Conservation (phyloP, 1,284 basidiomycete species). For the Pseudozyma pruni region DNA sequence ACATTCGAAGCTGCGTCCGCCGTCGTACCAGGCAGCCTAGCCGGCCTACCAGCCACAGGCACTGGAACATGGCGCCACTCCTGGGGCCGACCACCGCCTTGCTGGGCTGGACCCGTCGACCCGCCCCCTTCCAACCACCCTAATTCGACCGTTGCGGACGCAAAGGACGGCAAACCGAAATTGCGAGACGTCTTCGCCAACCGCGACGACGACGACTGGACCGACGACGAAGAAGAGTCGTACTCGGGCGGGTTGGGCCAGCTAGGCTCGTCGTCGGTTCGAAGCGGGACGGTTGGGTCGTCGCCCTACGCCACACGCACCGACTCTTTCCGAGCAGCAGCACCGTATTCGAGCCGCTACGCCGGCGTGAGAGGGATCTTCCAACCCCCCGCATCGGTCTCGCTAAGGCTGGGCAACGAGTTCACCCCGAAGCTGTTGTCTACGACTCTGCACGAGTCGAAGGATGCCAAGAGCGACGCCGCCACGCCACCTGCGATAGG, state of each 20-base stretch:
- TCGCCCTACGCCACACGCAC: slow-evolving; percentile 40
- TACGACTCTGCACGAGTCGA: slow-evolving; percentile 24
- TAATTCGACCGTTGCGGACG: background rate
- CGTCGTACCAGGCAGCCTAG: slow-evolving; percentile 3
- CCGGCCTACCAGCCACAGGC: slow-evolving; percentile 29
- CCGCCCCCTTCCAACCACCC: slow-evolving; percentile 17
- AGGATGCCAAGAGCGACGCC: background rate
- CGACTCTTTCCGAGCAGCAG: slow-evolving; percentile 16
- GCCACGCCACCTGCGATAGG: background rate
- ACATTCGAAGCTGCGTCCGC: background rate
- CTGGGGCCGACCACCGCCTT: slow-evolving; percentile 62
- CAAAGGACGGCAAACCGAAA: slow-evolving; percentile 14
- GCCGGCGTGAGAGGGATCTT: slow-evolving; percentile 53
- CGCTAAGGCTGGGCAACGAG: slow-evolving; percentile 50
- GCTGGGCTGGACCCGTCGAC: slow-evolving; percentile 60
- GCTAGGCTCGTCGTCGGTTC: slow-evolving; percentile 33
- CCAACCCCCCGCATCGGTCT: slow-evolving; percentile 25
- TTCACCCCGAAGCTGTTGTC: slow-evolving; percentile 48
- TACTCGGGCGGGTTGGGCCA: slow-evolving; percentile 60
- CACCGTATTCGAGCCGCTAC: slow-evolving; percentile 35
- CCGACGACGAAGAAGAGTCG: slow-evolving; percentile 57
- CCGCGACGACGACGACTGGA: slow-evolving; percentile 56
- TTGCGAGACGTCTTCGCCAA: slow-evolving; percentile 62
- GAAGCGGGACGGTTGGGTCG: background rate
- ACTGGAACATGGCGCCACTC: slow-evolving; percentile 56